Percentiles rank a stretch among this genome's conserved stretches.
These are phyloP conservation scores for Globisporangium emineosum DNA, from an alignment of 352 stramenopile species.

Conservation along the genomic window DNA sequence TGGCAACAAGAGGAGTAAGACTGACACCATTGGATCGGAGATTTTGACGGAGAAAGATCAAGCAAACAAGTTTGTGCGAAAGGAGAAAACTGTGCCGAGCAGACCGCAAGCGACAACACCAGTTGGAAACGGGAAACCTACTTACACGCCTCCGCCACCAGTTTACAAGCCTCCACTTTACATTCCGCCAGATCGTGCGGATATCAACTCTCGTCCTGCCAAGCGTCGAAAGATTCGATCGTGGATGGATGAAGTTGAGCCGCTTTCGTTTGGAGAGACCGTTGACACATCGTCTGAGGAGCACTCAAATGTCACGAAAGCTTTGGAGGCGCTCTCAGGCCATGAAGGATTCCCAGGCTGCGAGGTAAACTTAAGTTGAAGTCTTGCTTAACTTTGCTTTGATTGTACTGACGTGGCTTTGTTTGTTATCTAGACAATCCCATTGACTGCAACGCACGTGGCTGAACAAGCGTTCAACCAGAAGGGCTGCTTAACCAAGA, in stretches of 20 bases:
- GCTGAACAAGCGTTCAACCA: conserved; percentile 66
- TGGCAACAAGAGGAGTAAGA: conserved; percentile 35
- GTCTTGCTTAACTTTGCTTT: neutral
- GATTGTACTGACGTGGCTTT: neutral
- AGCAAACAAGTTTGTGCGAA: conserved; percentile 55
- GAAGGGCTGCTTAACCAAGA: conserved; percentile 69
- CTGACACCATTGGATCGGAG: conserved; percentile 43
- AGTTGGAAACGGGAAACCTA: conserved; percentile 24
- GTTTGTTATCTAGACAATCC: conserved; percentile 57
- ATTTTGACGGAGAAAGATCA: conserved; percentile 73
- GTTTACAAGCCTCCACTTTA: conserved; percentile 75
- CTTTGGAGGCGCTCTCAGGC: conserved; percentile 67
- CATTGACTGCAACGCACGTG: conserved; percentile 82
- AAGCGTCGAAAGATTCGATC: conserved; percentile 87
- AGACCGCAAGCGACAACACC: conserved; percentile 20
- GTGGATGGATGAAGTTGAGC: conserved; percentile 78
- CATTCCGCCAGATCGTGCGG: conserved; percentile 56
- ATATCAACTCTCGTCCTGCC: conserved; percentile 40
- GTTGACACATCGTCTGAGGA: conserved; percentile 62
- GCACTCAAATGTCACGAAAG: conserved; percentile 45
- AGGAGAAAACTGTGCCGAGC: conserved; percentile 20
- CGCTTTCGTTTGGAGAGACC: conserved; percentile 58
- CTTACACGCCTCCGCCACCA: conserved; percentile 30
- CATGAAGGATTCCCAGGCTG: conserved; percentile 79
- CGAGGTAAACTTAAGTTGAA: conserved; percentile 41